Evolutionary conservation across 306 rosid species (phyloP).

Genomic region (Pyrus betulifolia): DNA sequence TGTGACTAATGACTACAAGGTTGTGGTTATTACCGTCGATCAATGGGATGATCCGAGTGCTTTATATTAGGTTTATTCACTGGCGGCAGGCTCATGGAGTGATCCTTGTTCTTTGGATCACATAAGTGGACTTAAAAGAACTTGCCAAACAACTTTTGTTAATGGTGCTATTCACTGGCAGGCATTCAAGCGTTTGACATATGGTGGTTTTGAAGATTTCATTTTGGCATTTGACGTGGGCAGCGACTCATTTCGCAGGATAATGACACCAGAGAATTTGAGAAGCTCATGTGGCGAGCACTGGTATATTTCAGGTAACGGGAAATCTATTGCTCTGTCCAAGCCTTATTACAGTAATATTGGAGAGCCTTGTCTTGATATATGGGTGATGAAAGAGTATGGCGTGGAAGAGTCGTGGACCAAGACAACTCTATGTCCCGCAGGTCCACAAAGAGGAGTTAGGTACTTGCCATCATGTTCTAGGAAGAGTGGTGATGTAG

Average conservation of each 20-base stretch:
- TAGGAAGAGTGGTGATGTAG: not conserved
- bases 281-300: not conserved
- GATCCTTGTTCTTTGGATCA: no score
- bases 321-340: not conserved
- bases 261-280: not conserved
- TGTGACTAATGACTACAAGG: no score
- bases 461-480: not conserved
- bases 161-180: not conserved
- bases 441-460: not conserved
- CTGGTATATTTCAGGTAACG: not conserved
- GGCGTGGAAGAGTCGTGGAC: not conserved
- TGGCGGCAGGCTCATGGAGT: no score
- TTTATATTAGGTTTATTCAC: no score
- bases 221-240: not conserved
- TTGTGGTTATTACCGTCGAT: no score
- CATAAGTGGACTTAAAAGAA: no score
- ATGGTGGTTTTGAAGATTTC: not conserved
- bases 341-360: no score
- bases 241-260: no score
- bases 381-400: not conserved
- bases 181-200: not conserved
- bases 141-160: no score
- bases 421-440: not conserved
- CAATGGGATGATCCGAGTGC: no score
- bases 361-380: not conserved